Evolutionary conservation across 192 early-diverging fungal species (phyloP), one percentile per base, ranked within the genome.

Genomic region (Mortierella hygrophila): DNA sequence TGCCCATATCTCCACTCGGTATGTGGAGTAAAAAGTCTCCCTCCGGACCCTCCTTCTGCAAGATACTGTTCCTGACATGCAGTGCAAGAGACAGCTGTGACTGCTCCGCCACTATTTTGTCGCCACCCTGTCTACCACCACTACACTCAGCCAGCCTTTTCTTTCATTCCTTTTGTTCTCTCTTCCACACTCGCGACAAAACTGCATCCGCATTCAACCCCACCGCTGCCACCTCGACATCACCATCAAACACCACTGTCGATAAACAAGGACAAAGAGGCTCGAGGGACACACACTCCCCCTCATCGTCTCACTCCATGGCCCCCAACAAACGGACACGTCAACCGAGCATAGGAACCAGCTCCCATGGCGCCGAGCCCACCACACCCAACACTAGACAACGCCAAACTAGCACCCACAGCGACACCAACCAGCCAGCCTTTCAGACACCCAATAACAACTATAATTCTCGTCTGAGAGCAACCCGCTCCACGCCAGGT

Each of bases 361-460:
- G 26, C 60, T 32, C 23, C 13, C 60, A 32, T 65, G 55, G 55
- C 55, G 29, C 29, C 23, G 60, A 65, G 32, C 70, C 70, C 8
- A 42, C 70, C 40, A 71, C 70, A 42, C 70, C 70, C 20, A 71
- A 38, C 21, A 71, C 38, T 38, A 9, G 70, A 42, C 70, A 42
- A 38, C 38, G 70, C 70, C 70, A 71, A 15, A 2, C 70, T 23
- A 38, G 40, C 70, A 71, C 40, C 37, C 70, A 71, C 6, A 42
- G 40, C 21, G 70, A 71, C 38, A 26, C 76, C 68, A 32, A 49
- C 47, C 41, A 26, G 23, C 18, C 26, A 9, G 13, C 55, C 3
- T 68, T 65, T 41, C 75, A 76, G 38, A 76, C 75, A 18, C 60
- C 75, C 1, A 68, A 21, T n/a, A 76, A 29, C 60, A 68, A 74